A percentile compares a stretch with the other conserved stretches of the same genome.
Evolutionary conservation across 2,329 filamentous ascomycete species (phyloP).

Genomic region (Colletotrichum destructivum): DNA sequence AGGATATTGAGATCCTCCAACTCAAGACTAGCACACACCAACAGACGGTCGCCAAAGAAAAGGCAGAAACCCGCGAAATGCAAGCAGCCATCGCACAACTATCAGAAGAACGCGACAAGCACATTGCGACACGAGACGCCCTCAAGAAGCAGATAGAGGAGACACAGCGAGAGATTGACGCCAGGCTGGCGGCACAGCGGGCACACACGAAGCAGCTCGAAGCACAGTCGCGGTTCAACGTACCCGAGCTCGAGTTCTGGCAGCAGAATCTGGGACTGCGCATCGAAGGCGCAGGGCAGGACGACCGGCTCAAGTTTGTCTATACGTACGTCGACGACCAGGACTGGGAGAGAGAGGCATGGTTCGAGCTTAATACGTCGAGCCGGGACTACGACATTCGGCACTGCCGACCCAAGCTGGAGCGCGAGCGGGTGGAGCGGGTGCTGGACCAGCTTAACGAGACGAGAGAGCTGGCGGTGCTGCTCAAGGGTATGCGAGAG

Average conservation of each 20-base stretch:
- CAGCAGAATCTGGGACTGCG: slow-evolving; percentile 89
- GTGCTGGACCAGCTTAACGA: slow-evolving; percentile 88
- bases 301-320: slow-evolving; percentile 90
- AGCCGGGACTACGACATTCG: slow-evolving; percentile 88
- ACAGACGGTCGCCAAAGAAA: slow-evolving; percentile 82
- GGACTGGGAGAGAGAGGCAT: slow-evolving; percentile 90
- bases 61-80: slow-evolving; percentile 83
- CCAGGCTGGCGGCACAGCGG: slow-evolving; percentile 78
- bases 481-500: slow-evolving; percentile 88
- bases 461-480: slow-evolving; percentile 77
- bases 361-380: slow-evolving; percentile 91
- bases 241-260: slow-evolving; percentile 97
- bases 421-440: slow-evolving; percentile 82
- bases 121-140: slow-evolving; percentile 69
- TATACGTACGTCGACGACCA: slow-evolving; percentile 90
- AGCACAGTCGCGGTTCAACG: slow-evolving; percentile 88
- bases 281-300: slow-evolving; percentile 89
- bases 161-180: slow-evolving; percentile 79
- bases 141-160: slow-evolving; percentile 75
- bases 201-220: slow-evolving; percentile 83
- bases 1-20: slow-evolving; percentile 86
- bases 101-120: slow-evolving; percentile 72
- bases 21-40: slow-evolving; percentile 80
- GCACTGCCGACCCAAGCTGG: slow-evolving; percentile 85
- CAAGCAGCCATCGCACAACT: slow-evolving; percentile 73